Evolutionary conservation across 208 protist species (phyloP).

Genomic region (Acanthamoeba castellanii): DNA sequence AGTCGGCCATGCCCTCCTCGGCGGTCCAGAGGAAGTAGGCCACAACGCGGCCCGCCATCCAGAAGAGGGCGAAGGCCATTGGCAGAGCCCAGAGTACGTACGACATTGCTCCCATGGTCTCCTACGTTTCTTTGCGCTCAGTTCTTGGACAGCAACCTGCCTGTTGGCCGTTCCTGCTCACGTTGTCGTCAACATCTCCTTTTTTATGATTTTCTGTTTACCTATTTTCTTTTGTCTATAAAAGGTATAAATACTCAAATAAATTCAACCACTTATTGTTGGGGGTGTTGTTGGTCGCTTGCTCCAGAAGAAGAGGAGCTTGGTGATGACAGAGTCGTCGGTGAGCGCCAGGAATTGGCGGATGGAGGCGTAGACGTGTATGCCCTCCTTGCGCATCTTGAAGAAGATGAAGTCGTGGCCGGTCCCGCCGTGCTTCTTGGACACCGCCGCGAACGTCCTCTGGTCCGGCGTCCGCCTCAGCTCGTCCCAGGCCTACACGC

Average conservation of each 20-base stretch:
- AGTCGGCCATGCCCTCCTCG: neutral
- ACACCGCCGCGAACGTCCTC: neutral
- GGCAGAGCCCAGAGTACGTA: neutral
- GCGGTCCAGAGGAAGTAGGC: slow-evolving; percentile 13
- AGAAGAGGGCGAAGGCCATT: neutral
- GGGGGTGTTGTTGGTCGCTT: neutral
- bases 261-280: too few relatives aligned
- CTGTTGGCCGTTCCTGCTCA: too few relatives aligned
- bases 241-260: too few relatives aligned
- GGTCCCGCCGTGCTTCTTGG: slow-evolving; percentile 30
- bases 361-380: neutral
- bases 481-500: slow-evolving; percentile 14
- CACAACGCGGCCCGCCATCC: neutral
- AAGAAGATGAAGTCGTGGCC: slow-evolving; percentile 57
- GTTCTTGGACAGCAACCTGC: too few relatives aligned
- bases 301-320: slow-evolving; percentile 39
- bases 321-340: slow-evolving; percentile 36
- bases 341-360: slow-evolving; percentile 21
- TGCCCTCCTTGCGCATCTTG: slow-evolving; percentile 59
- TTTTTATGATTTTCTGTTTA: too few relatives aligned
- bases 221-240: too few relatives aligned
- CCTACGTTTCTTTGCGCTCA: too few relatives aligned
- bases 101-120: neutral
- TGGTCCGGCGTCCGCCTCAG: neutral
- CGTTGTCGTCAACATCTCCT: too few relatives aligned